Conservation (phyloP, 495 filamentous ascomycete genomes). For the Aspergillus biplanus region DNA sequence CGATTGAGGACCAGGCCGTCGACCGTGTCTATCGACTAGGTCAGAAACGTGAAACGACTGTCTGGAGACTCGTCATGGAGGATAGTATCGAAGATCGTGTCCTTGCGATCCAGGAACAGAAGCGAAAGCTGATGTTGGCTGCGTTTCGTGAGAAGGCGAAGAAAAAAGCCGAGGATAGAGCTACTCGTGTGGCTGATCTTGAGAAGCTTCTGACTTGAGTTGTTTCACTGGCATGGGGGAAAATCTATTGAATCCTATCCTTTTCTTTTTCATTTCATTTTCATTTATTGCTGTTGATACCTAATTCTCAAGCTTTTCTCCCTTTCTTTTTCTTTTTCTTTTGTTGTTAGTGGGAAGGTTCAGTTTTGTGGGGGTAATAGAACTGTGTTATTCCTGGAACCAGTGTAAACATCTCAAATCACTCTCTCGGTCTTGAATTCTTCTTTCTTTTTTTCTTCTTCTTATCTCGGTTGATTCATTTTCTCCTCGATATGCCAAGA, state of each 20-base stretch:
- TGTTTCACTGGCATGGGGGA: neutral
- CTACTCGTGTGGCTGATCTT: slow-evolving; percentile 59
- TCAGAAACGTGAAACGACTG: slow-evolving; percentile 75
- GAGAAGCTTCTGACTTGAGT: slow-evolving; percentile 52
- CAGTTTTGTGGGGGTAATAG: too few species aligned
- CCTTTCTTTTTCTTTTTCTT: too few species aligned
- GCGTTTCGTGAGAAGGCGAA: slow-evolving; percentile 71
- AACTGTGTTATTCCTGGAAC: too few species aligned
- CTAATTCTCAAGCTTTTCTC: too few species aligned
- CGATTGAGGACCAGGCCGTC: slow-evolving; percentile 91
- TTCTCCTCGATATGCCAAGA: too few species aligned
- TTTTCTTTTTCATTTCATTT: slow-evolving; percentile 10
- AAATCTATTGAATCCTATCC: neutral
- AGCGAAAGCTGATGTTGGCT: slow-evolving; percentile 76
- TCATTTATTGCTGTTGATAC: slow-evolving; percentile 6
- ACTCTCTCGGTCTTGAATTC: too few species aligned
- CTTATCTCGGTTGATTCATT: too few species aligned
- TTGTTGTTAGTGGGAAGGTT: too few species aligned
- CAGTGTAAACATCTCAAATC: too few species aligned
- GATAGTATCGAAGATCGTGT: slow-evolving; percentile 85
- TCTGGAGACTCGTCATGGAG: slow-evolving; percentile 84
- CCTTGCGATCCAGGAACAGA: slow-evolving; percentile 77
- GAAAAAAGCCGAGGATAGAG: slow-evolving; percentile 52
- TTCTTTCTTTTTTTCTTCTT: too few species aligned
- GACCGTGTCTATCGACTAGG: slow-evolving; percentile 90